Evolutionary conservation across 148 eudicot genomes (phyloP), one percentile per base, ranked within the genome.

Genomic region (Nyssa sinensis): DNA sequence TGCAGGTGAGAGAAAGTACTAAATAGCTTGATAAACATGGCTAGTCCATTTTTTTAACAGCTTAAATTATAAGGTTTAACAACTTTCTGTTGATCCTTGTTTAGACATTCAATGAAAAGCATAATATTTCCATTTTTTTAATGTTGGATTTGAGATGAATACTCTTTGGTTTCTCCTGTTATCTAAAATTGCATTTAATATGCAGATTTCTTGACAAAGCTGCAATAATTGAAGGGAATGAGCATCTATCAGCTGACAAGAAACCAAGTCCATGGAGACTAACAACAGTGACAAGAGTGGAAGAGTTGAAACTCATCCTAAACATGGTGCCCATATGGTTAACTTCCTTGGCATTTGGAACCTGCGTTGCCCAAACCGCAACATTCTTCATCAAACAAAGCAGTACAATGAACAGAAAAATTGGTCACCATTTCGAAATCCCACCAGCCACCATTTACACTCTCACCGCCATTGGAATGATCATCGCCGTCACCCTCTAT

Each of bases 371-470:
- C 6, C 88, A 83, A 74, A 31, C 78, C 51, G 9, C 84, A 7
- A 89, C 93, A 12, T 86, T 89, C 77, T 89, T 89, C 77, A 66
- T 84, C 73, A 89, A 89, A 74, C 93, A 86, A 83, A 81, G 83
- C 35, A 49, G 67, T 0, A 66, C 73, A 17, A 82, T 89, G 79
- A 53, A 89, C 81, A 81, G 88, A 0, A 78, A 12, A 53, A 66
- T 84, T 71, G 9, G 49, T 33, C 53, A 55, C 41, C 37, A 74
- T 1, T 85, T 89, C 32, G 77, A 64, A 37, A 74, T 89, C 71
- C 93, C 93, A 41, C 80, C 93, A 2, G 93, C 87, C 65, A 79
- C 93, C 1, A 64, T 84, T 1, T 80, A 73, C 60, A 66, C 82
- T 58, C 53, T 89, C 0, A 49, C 80, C 0, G 87, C 83, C 51